phyloP scores from a whole-genome alignment of 139 green algal genomes.

The Tetradesmus obliquus region DNA sequence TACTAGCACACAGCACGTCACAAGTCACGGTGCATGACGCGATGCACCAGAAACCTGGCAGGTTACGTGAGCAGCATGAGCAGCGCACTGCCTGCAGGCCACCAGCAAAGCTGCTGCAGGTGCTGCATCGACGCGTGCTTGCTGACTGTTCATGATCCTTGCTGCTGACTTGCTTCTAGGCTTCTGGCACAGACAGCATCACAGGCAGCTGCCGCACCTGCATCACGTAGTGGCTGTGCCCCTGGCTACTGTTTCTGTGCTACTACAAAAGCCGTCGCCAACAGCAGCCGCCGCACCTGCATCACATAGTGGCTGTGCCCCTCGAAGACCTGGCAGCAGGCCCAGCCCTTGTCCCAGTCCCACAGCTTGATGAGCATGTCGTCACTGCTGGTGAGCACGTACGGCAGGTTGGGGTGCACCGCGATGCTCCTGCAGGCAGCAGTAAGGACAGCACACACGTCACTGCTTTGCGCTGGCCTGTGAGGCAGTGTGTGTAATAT shows the following conservation, averaged over 20 bases:
- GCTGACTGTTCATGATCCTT: too few species aligned
- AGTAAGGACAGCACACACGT: neutral
- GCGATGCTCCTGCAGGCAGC: conserved; percentile 81
- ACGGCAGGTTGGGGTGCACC: conserved; percentile 94
- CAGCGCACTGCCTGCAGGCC: too few species aligned
- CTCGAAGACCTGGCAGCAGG: conserved; percentile 97
- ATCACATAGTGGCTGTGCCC: conserved; percentile 99
- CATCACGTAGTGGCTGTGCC: conserved; percentile 99
- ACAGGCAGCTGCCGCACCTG: conserved; percentile 60
- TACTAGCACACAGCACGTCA: too few species aligned
- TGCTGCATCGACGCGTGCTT: too few species aligned
- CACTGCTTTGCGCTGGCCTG: neutral
- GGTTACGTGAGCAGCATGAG: too few species aligned
- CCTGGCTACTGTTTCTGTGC: conserved; percentile 91
- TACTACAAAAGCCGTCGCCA: neutral
- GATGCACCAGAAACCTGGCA: too few species aligned
- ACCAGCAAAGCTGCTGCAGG: too few species aligned
- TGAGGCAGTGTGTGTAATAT: neutral
- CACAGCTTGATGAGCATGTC: conserved; percentile 99
- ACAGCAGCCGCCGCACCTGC: conserved; percentile 68
- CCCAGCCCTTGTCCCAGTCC: conserved; percentile 98
- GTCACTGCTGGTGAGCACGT: conserved; percentile 94
- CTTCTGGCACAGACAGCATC: neutral
- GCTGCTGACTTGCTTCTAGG: too few species aligned
- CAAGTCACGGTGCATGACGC: too few species aligned